Percentiles rank a stretch among this genome's conserved stretches.
These are phyloP conservation scores for Rhizoctonia solani DNA, from an alignment of 1,284 basidiomycete species.

Conservation along the genomic window DNA sequence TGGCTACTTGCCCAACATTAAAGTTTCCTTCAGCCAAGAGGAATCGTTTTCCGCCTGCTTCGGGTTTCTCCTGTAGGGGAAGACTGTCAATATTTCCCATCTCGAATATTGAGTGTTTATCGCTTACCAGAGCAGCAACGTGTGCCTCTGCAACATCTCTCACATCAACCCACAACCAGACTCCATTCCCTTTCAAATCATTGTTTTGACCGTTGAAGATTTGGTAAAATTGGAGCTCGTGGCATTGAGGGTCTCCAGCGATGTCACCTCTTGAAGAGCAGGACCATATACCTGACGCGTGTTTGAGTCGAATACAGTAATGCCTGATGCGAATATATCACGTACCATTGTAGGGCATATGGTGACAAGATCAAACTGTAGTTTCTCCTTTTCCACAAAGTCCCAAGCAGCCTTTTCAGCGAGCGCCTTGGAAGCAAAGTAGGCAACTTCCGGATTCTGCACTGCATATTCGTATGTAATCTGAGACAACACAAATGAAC, in stretches of 20 bases:
- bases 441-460: slow-evolving; percentile 35
- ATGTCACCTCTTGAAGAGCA: slow-evolving; percentile 24
- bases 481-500: slow-evolving; percentile 8
- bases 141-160: slow-evolving; percentile 23
- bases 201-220: slow-evolving; percentile 33
- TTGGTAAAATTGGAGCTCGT: slow-evolving; percentile 15
- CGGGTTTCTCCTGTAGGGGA: slow-evolving; percentile 8
- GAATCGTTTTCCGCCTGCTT: slow-evolving; percentile 32
- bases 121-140: slow-evolving; percentile 8
- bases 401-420: slow-evolving; percentile 41
- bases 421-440: slow-evolving; percentile 43
- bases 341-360: slow-evolving; percentile 39
- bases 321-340: not conserved
- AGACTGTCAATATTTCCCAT: not conserved
- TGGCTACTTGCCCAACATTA: slow-evolving; percentile 29
- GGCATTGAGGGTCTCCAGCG: slow-evolving; percentile 16
- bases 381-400: slow-evolving; percentile 38
- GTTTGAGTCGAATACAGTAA: not conserved
- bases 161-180: slow-evolving; percentile 34
- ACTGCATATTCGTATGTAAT: slow-evolving; percentile 24
- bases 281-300: slow-evolving; percentile 33
- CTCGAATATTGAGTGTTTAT: not conserved
- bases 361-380: slow-evolving; percentile 36
- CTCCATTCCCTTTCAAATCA: not conserved
- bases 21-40: slow-evolving; percentile 32